Evolutionary conservation across 768 basidiomycete genomes (phyloP), one percentile per base, ranked within the genome.

Genomic region (Auricularia cornea): DNA sequence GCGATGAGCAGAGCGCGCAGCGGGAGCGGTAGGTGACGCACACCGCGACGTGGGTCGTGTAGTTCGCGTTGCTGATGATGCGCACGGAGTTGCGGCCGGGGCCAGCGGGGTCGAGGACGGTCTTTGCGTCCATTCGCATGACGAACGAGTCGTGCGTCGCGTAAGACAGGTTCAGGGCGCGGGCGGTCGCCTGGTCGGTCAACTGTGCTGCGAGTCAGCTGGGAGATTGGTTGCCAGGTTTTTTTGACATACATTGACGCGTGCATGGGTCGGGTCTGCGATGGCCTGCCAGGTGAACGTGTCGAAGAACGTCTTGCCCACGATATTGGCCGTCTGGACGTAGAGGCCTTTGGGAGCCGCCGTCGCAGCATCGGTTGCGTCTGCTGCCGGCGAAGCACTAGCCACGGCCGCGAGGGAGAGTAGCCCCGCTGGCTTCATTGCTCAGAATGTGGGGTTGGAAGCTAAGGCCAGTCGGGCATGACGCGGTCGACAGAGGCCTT

Each of bases 231-330:
- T 35, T 52, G n/a, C 31, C 35, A 14, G 51, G 26, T 38, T 48
- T 33, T 51, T 28, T 54, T 52, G 16, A 68, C 82, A 68, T 71
- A 87, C 87, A 20, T 57, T 57, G 41, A 89, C 87, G 60, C 86
- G 78, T 31, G 87, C 87, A 65, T 86, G 77, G 6, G 87, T 88
- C 3, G 87, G 86, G 68, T 88, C 87, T 1, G 80, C 18, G 44
- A 83, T 80, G 23, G 76, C 75, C 67, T 84, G 68, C 67, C 78
- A 79, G 3, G 69, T 65, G 68, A 88, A 88, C 11, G 76, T 70
- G n/a, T 74, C 72, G 63, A 83, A 76, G 67, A 88, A 87, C 23
- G 74, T 77, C 64, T 67, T 65, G 20, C 83, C 81, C 11, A 73
- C 68, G 69, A 79, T 74, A 63, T 77, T 83, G 61, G 81, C 82